Conservation (phyloP, 768 basidiomycete species). For the Collybia nuda region DNA sequence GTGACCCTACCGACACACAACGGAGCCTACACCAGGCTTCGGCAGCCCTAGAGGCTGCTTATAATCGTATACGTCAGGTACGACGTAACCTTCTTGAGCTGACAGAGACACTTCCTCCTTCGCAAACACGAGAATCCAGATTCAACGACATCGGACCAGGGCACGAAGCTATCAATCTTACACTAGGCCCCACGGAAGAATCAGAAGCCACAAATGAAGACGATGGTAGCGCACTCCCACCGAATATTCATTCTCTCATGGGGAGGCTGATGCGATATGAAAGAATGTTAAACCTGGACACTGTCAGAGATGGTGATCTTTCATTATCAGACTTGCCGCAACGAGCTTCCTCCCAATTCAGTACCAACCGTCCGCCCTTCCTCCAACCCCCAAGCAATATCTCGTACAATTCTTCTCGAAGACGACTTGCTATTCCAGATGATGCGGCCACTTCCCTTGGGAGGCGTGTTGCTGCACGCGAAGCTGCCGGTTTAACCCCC, state of each 20-base stretch:
- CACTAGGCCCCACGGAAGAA: constrained; percentile 15
- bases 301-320: not conserved
- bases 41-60: constrained; percentile 52
- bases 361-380: not conserved
- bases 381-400: not conserved
- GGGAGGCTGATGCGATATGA: constrained; percentile 2
- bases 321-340: not conserved
- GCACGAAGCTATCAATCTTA: constrained; percentile 36
- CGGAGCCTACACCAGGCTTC: constrained; percentile 49
- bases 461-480: constrained; percentile 38
- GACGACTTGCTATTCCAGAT: constrained; percentile 22
- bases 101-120: constrained; percentile 31
- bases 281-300: not conserved
- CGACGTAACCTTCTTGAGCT: constrained; percentile 49
- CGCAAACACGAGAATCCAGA: constrained; percentile 1
- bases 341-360: not conserved
- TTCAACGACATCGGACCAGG: constrained; percentile 36
- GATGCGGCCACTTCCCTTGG: constrained; percentile 38
- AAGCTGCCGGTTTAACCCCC: constrained; percentile 24
- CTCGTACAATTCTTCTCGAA: constrained; percentile 17
- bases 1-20: constrained; percentile 22
- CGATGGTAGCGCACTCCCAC: not conserved
- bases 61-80: constrained; percentile 53
- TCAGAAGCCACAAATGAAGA: constrained; percentile 6
- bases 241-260: not conserved